phyloP scores from a whole-genome alignment of 129 eudicot genomes.

The Chrysanthemum lavandulifolium region DNA sequence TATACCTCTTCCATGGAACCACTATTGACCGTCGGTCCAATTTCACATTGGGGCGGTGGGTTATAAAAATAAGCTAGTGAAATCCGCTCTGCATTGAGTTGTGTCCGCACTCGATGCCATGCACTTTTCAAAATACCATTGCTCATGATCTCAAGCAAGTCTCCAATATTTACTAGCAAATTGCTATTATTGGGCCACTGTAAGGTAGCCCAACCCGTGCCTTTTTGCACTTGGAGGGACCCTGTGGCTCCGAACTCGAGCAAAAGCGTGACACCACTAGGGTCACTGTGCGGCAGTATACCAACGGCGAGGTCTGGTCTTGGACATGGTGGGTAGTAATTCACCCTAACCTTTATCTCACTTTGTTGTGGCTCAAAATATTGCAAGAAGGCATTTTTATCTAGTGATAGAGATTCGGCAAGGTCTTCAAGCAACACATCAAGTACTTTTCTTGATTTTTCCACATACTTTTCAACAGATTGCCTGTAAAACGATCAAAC shows the following conservation, averaged over 20 bases:
- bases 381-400: constrained; percentile 32
- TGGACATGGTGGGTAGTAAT: constrained; percentile 61
- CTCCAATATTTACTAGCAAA: constrained; percentile 47
- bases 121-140: constrained; percentile 45
- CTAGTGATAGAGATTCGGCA: constrained; percentile 37
- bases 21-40: constrained; percentile 28
- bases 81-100: constrained; percentile 30
- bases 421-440: constrained; percentile 42
- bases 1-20: constrained; percentile 19
- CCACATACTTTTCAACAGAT: constrained; percentile 37
- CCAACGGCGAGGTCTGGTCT: constrained; percentile 55
- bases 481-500: constrained; percentile 24
- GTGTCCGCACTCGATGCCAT: constrained; percentile 46
- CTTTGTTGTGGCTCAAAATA: constrained; percentile 40
- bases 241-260: constrained; percentile 38
- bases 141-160: constrained; percentile 57
- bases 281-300: constrained; percentile 40
- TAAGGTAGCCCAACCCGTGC: constrained; percentile 33
- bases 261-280: constrained; percentile 45
- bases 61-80: constrained; percentile 47
- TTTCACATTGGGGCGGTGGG: constrained; percentile 35
- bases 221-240: constrained; percentile 44
- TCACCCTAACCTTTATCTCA: constrained; percentile 44
- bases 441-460: constrained; percentile 29
- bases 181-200: constrained; percentile 30